Evolutionary conservation across 2,329 filamentous ascomycete species (phyloP), one percentile per base, ranked within the genome.

Genomic region (Botrytis squamosa): DNA sequence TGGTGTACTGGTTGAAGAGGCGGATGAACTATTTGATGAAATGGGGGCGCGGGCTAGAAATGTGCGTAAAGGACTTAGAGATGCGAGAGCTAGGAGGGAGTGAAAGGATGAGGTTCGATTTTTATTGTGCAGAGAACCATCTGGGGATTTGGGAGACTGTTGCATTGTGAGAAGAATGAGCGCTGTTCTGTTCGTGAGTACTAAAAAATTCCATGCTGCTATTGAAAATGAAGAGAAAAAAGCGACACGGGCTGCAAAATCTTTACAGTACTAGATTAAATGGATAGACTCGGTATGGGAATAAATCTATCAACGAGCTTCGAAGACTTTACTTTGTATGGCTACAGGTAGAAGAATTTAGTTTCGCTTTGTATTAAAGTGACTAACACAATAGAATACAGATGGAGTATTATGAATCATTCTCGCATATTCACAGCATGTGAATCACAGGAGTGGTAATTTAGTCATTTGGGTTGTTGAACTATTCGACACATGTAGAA

Each of bases 81-180:
- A n/a, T 16, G 36, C n/a, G 22, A 57, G 40, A 20, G 38, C 46
- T 2, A 70, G n/a, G 38, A 70, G n/a, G 29, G 68, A 70, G 55
- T 63, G 55, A 29, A 70, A 44, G 20, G 68, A 70, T 25, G 40
- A 38, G 14, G 20, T n/a, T 29, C 25, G 40, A 12, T 38, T 14
- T 20, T 60, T 14, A 46, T 62, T 20, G 8, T 36, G 29, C 1
- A 44, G 44, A 9, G 46, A 29, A 25, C 3, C 5, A 3, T 22
- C 20, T 63, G 55, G 29, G 40, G 40, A 22, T 38, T 70, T 18
- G 16, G 44, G 44, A 52, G 22, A 9, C 36, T 46, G 55, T 20
- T 70, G 68, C 68, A 70, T 63, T 12, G 68, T 62, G 38, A 40
- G 10, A 33, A 33, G 4, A 4, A 69, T 42, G 49, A 69, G 29